Evolutionary conservation across 2,329 filamentous ascomycete genomes (phyloP).

Genomic region (Rosellinia necatrix): DNA sequence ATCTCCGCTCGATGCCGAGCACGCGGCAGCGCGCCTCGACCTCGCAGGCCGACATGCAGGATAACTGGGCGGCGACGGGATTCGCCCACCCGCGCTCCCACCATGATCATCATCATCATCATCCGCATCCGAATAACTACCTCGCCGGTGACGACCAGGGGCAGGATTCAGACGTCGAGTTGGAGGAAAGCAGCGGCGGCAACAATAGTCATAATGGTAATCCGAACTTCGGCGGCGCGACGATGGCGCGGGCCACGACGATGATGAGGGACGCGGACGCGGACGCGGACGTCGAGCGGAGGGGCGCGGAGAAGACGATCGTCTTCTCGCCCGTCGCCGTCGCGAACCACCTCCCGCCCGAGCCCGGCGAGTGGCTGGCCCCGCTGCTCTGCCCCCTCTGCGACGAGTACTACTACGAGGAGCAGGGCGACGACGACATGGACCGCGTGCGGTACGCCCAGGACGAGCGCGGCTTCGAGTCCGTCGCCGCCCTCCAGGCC

Average conservation of each 20-base stretch:
- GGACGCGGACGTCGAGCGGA: conserved; percentile 35
- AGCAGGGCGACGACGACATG: conserved; percentile 56
- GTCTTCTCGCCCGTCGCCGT: conserved; percentile 63
- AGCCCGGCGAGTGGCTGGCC: conserved; percentile 56
- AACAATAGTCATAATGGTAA: too few relatives aligned
- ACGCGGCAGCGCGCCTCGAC: conserved; percentile 42
- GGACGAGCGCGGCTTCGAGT: conserved; percentile 54
- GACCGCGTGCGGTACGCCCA: conserved; percentile 53
- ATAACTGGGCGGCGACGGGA: conserved; percentile 59
- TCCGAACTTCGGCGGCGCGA: neutral
- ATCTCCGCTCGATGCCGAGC: conserved; percentile 58
- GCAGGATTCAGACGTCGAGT: conserved; percentile 19
- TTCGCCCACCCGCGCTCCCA: conserved; percentile 33
- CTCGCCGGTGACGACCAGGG: neutral
- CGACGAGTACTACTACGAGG: conserved; percentile 56
- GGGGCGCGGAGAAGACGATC: conserved; percentile 52
- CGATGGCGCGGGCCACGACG: neutral
- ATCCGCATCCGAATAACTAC: neutral
- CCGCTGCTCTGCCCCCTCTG: conserved; percentile 60
- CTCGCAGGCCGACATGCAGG: conserved; percentile 29
- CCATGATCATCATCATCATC: too few relatives aligned
- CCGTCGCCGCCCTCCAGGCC: conserved; percentile 54
- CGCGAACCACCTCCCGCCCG: conserved; percentile 60
- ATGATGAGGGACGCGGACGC: neutral
- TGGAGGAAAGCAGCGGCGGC: conserved; percentile 15